Evolutionary conservation across 1,284 basidiomycete genomes (phyloP).

Genomic region (Tylopilus orsonianus): DNA sequence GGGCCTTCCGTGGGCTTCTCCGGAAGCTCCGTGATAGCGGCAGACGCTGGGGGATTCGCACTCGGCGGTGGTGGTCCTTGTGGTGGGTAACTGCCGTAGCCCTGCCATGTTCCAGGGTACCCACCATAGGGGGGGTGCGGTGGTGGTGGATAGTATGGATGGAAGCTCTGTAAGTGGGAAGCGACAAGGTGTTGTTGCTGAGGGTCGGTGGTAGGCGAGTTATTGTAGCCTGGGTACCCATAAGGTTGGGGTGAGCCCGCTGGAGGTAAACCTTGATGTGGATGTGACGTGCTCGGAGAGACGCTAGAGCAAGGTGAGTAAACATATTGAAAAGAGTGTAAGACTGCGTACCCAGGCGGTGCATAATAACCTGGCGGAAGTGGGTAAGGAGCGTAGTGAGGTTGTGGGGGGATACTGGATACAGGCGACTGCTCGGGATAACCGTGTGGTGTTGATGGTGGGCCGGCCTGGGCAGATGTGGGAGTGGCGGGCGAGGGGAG

Average conservation of each 20-base stretch:
- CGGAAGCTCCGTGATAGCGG: constrained; percentile 13
- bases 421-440: constrained; percentile 28
- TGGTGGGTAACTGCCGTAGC: constrained; percentile 28
- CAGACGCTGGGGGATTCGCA: constrained; percentile 15
- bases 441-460: constrained; percentile 24
- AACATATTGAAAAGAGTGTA: neutral
- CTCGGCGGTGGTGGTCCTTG: constrained; percentile 22
- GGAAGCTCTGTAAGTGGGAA: constrained; percentile 22
- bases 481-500: constrained; percentile 34
- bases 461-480: constrained; percentile 26
- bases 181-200: constrained; percentile 29
- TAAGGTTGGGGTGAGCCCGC: constrained; percentile 20
- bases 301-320: constrained; percentile 20
- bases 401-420: constrained; percentile 21
- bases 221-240: constrained; percentile 28
- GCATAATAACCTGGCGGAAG: constrained; percentile 27
- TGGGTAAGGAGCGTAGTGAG: constrained; percentile 32
- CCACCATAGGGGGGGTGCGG: constrained; percentile 30
- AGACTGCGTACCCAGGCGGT: constrained; percentile 23
- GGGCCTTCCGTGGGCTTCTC: constrained; percentile 31
- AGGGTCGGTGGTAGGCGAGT: constrained; percentile 21
- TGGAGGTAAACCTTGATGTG: constrained; percentile 23
- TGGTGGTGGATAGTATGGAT: constrained; percentile 29
- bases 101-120: constrained; percentile 29
- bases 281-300: constrained; percentile 22